phyloP scores from a whole-genome alignment of 1,139 yeast genomes.

The Pichia sp. region DNA sequence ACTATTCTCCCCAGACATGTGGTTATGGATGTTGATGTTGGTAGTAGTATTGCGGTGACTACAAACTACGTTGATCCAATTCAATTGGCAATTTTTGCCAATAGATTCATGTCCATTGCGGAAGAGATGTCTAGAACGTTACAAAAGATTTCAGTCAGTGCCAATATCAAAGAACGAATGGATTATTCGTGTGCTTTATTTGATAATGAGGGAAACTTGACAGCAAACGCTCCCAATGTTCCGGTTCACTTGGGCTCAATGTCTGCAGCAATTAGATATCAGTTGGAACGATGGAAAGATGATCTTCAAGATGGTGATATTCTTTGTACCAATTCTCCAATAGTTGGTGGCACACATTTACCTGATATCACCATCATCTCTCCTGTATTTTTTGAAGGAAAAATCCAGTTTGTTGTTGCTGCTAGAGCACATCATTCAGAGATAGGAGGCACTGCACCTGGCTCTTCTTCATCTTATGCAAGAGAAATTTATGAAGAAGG shows the following conservation, averaged over 20 bases:
- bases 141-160: slow-evolving; percentile 57
- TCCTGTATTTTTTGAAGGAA: slow-evolving; percentile 44
- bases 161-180: slow-evolving; percentile 56
- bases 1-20: slow-evolving; percentile 37
- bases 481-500: slow-evolving; percentile 62
- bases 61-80: slow-evolving; percentile 42
- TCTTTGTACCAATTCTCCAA: slow-evolving; percentile 53
- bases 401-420: slow-evolving; percentile 57
- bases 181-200: slow-evolving; percentile 62
- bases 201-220: slow-evolving; percentile 51
- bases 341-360: slow-evolving; percentile 59
- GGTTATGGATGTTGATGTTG: slow-evolving; percentile 4
- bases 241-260: slow-evolving; percentile 63
- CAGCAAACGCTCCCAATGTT: slow-evolving; percentile 63
- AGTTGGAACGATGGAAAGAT: slow-evolving; percentile 48
- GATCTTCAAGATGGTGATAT: slow-evolving; percentile 54
- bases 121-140: slow-evolving; percentile 63
- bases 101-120: slow-evolving; percentile 60
- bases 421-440: slow-evolving; percentile 68
- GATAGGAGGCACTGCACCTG: slow-evolving; percentile 63
- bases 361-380: slow-evolving; percentile 83
- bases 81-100: slow-evolving; percentile 55
- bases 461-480: slow-evolving; percentile 63
- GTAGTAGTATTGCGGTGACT: slow-evolving; percentile 5
- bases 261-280: slow-evolving; percentile 59